Evolutionary conservation across 2,329 filamentous ascomycete genomes (phyloP), one percentile per base, ranked within the genome.

Genomic region (Fusarium nematophilum): DNA sequence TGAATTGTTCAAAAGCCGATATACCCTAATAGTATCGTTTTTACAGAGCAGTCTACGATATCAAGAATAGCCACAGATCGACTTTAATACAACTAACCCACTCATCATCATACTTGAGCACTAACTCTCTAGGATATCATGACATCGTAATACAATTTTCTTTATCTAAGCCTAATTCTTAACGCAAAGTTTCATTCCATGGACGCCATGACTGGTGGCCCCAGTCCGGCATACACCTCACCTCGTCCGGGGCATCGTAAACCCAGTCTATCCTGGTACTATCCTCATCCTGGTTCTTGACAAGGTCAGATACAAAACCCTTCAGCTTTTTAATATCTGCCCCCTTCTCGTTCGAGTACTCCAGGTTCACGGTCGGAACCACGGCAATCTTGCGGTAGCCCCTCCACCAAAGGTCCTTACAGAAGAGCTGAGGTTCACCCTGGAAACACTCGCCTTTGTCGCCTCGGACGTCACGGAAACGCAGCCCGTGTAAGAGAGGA

Each of bases 381-480:
- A 85, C 82, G 0, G 84, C 83, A 57, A 87, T 83, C 62, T 78
- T 83, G 10, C 79, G 75, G 54, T 77, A 78, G 3, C 82, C 81
- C 5, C 68, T 59, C 11, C 64, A 75, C 82, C 84, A 87, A 62
- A 87, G 51, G 57, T 87, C 84, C 53, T 86, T 86, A 59, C 81
- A 83, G 36, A 87, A 81, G 9, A 86, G 65, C 48, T 79, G 77
- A 2, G 84, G 82, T 67, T 87, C 85, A 3, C 83, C 83, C 57
- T 82, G 78, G 9, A 68, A 74, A 52, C 84, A 87, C 65, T 87
- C 85, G 5, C 68, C 74, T 8, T 53, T 40, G 3, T 57, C 38
- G 9, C 52, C 38, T 9, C 52, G 50, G 2, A 58, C 62, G 13
- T 71, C 64, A 1, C 85, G 76, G 64, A 87, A 87, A 6, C 67